Conservation (phyloP, 352 stramenopile genomes). For the Phytophthora megakarya region DNA sequence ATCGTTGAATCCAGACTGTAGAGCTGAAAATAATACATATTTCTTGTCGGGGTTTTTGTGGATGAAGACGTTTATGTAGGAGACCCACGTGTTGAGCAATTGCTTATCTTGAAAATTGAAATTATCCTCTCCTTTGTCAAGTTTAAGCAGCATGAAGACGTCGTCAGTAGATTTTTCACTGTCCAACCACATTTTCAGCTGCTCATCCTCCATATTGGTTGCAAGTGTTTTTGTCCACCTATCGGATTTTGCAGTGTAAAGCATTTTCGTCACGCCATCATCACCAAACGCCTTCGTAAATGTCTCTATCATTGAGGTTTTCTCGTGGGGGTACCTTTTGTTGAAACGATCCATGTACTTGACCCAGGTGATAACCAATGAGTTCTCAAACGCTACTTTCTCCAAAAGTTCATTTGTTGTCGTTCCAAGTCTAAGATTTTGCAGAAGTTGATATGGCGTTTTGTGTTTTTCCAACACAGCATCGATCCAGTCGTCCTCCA, state of each 20-base stretch:
- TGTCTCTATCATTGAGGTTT: constrained; percentile 2
- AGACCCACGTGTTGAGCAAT: neutral
- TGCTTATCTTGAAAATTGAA: neutral
- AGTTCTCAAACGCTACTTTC: no score
- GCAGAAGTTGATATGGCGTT: neutral
- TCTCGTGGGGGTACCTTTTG: neutral
- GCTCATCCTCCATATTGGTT: no score
- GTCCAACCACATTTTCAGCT: neutral
- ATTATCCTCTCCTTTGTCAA: neutral
- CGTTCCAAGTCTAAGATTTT: neutral
- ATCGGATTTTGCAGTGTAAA: neutral
- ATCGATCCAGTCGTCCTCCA: constrained; percentile 2
- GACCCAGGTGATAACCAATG: neutral
- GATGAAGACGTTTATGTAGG: neutral
- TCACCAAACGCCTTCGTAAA: neutral
- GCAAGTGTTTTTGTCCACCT: no score
- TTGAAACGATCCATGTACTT: constrained; percentile 6
- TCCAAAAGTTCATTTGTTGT: neutral
- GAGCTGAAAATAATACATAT: neutral
- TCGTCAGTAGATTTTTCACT: neutral
- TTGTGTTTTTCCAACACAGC: neutral
- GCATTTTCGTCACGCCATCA: neutral
- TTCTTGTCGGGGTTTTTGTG: neutral
- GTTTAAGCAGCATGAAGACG: neutral
- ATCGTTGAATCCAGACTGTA: neutral